Evolutionary conservation across 2,329 filamentous ascomycete genomes (phyloP).

Genomic region (Cordyceps cicadae): DNA sequence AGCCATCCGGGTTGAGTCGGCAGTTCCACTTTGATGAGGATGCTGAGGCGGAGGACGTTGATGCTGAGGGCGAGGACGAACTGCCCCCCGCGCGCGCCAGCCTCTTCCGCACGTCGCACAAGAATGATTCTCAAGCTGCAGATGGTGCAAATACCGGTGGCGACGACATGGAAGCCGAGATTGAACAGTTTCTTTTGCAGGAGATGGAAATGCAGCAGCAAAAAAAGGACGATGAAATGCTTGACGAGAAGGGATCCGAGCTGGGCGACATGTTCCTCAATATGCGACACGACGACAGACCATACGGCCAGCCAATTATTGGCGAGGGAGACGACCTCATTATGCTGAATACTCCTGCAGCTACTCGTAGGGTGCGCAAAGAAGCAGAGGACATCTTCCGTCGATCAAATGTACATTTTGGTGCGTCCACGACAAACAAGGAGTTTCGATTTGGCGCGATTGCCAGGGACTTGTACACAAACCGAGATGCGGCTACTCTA

Average conservation of each 20-base stretch:
- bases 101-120: conserved; percentile 24
- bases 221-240: conserved; percentile 30
- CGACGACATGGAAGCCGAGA: conserved; percentile 28
- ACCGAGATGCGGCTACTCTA: conserved; percentile 49
- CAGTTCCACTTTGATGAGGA: conserved; percentile 30
- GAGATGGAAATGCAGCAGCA: conserved; percentile 26
- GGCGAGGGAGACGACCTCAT: conserved; percentile 44
- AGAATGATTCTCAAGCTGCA: conserved; percentile 5
- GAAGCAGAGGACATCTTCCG: conserved; percentile 51
- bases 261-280: conserved; percentile 43
- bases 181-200: conserved; percentile 28
- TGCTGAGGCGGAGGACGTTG: conserved; percentile 22
- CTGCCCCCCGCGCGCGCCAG: conserved; percentile 24
- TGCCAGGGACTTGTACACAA: conserved; percentile 58
- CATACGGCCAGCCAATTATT: conserved; percentile 30
- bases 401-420: conserved; percentile 40
- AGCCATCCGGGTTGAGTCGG: conserved; percentile 45
- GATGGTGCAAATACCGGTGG: conserved; percentile 20
- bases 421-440: conserved; percentile 35
- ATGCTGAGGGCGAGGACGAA: conserved; percentile 28
- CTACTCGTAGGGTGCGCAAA: conserved; percentile 41
- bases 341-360: conserved; percentile 48
- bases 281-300: conserved; percentile 35
- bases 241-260: conserved; percentile 31
- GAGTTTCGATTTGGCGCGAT: conserved; percentile 61